Conservation (phyloP, 2,329 filamentous ascomycete species). For the Purpureocillium takamizusanense region DNA sequence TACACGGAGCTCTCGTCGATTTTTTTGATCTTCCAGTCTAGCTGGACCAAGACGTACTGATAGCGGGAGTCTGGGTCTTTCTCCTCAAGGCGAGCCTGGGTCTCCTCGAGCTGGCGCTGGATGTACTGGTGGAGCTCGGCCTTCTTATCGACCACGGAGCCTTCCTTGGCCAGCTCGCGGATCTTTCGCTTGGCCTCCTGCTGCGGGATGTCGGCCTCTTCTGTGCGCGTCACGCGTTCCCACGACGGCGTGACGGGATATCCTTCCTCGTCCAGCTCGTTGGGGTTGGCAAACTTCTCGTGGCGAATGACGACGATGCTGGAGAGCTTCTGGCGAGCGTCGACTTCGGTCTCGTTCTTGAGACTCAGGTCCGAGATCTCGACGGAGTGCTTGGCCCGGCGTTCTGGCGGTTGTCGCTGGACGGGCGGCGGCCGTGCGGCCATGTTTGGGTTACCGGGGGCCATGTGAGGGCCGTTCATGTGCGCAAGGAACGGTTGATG, state of each 20-base stretch:
- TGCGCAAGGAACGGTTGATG: not conserved
- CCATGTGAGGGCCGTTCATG: not conserved
- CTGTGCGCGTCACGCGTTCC: slow-evolving; percentile 24
- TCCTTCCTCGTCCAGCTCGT: slow-evolving; percentile 27
- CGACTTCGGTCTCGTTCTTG: slow-evolving; percentile 25
- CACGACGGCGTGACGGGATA: slow-evolving; percentile 25
- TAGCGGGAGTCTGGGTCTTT: slow-evolving; percentile 28
- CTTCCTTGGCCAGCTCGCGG: slow-evolving; percentile 22
- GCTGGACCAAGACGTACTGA: slow-evolving; percentile 32
- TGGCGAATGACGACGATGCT: slow-evolving; percentile 31
- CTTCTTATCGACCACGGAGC: slow-evolving; percentile 27
- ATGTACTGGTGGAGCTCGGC: slow-evolving; percentile 22
- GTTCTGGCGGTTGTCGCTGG: slow-evolving; percentile 4
- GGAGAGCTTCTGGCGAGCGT: slow-evolving; percentile 29
- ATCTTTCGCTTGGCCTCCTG: slow-evolving; percentile 27
- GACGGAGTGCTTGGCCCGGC: slow-evolving; percentile 8
- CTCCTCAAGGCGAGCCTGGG: slow-evolving; percentile 22
- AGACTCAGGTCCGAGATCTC: slow-evolving; percentile 26
- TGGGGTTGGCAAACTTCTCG: slow-evolving; percentile 24
- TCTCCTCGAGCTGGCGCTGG: slow-evolving; percentile 32
- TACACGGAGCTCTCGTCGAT: slow-evolving; percentile 9
- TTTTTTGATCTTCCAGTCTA: slow-evolving; percentile 28
- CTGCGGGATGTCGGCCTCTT: slow-evolving; percentile 27
- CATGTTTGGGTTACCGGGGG: not conserved
- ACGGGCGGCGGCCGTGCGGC: not conserved